These are phyloP conservation scores for Boletus subparvulus DNA, from an alignment of 768 basidiomycete species.

Conservation along the genomic window DNA sequence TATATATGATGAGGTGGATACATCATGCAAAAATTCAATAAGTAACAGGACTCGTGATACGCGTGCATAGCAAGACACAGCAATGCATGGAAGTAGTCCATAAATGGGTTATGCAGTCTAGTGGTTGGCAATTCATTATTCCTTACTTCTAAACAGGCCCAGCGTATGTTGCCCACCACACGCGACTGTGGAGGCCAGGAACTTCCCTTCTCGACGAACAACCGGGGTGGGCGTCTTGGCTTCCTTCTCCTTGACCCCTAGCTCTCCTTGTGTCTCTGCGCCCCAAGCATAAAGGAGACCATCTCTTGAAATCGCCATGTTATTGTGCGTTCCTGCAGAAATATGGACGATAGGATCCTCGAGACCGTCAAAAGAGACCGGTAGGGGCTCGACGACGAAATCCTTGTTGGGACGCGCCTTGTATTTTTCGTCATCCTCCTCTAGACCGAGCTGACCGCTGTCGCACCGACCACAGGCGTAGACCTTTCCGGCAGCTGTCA, in stretches of 20 bases:
- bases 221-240: conserved; percentile 63
- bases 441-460: conserved; percentile 77
- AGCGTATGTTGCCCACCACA: conserved; percentile 71
- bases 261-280: conserved; percentile 73
- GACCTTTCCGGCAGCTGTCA: conserved; percentile 79
- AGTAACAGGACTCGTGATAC: conserved; percentile 6
- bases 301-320: conserved; percentile 62
- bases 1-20: not conserved
- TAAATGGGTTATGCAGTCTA: conserved; percentile 9
- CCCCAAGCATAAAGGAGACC: conserved; percentile 80
- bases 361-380: conserved; percentile 60
- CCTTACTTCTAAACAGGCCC: conserved; percentile 61
- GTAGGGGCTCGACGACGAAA: conserved; percentile 64
- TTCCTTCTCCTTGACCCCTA: conserved; percentile 50
- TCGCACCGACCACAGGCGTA: conserved; percentile 86
- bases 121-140: conserved; percentile 11
- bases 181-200: conserved; percentile 49
- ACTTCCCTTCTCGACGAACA: conserved; percentile 70
- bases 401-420: conserved; percentile 53
- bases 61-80: conserved; percentile 12
- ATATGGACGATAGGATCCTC: conserved; percentile 66
- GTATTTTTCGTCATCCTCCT: conserved; percentile 66
- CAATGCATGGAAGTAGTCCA: conserved; percentile 4
- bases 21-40: too few relatives aligned
- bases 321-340: conserved; percentile 70